Evolutionary conservation across 768 basidiomycete genomes (phyloP), one percentile per base, ranked within the genome.

Genomic region (Tulasnella sp.): DNA sequence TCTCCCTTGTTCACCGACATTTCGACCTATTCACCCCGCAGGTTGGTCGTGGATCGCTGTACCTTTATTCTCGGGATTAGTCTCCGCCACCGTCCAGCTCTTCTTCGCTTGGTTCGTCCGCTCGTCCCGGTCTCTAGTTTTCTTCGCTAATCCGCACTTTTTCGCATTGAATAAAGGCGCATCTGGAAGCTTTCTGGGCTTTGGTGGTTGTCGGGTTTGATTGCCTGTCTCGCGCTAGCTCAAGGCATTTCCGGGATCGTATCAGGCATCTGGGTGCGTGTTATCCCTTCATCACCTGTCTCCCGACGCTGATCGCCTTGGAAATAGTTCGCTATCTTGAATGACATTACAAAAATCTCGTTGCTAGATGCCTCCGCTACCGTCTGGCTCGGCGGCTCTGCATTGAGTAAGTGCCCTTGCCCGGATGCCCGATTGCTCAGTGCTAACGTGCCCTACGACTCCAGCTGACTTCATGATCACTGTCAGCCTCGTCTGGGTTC

Each of bases 11-110:
- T 7, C 36, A 9, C n/a, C n/a, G 9, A 9, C 36, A n/a, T 15
- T 27, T 48, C 46, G 21, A 32, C 46, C 46, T 25, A 48, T 25
- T 32, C 12, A 23, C 25, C n/a, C 2, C 9, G 7, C 23, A 48
- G 51, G 58, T 34, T 59, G 59, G 59, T 59, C 59, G 6, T 59
- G 59, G 59, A 59, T 59, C 25, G 57, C 59, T 14, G 59, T 59
- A 21, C 59, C 59, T 17, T 45, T 59, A 6, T 46, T 59, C 56
- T 37, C 37, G 14, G 59, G 59, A 11, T 17, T 59, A 23, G 59
- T 59, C 23, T 42, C 39, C 31, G 21, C 29, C 37, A 59, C 59
- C 7, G 59, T 59, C 7, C 59, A 59, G 32, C 27, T 59, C 39
- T 59, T 59, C 59, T 59, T 59, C 43, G 25, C 59, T n/a, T 59